A percentile compares a stretch with the other conserved stretches of the same genome.
Conservation (phyloP, 2,329 filamentous ascomycete genomes). For the Penicillium sp. region DNA sequence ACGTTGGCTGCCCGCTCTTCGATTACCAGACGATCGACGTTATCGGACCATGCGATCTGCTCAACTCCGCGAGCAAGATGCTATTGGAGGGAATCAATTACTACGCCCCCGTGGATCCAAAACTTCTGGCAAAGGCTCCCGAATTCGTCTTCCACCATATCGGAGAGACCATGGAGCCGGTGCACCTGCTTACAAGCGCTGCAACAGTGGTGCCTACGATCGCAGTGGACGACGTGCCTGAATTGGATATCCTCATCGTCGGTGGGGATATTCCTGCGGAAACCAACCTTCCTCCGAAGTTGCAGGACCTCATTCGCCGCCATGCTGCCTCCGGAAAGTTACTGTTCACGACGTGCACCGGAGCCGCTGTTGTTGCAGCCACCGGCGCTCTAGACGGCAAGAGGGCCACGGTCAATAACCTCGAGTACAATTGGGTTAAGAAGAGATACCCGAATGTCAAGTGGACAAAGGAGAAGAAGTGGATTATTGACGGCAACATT, state of each 20-base stretch:
- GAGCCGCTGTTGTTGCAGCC: slow-evolving; percentile 20
- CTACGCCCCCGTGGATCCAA: slow-evolving; percentile 3
- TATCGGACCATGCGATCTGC: slow-evolving; percentile 35
- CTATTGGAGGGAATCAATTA: slow-evolving; percentile 12
- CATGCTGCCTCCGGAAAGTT: slow-evolving; percentile 42
- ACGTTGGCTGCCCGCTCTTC: slow-evolving; percentile 32
- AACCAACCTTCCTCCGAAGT: neutral
- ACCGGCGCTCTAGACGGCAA: slow-evolving; percentile 48
- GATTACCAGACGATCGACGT: slow-evolving; percentile 40
- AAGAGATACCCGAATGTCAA: slow-evolving; percentile 44
- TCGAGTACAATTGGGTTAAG: slow-evolving; percentile 22
- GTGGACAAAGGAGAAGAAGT: slow-evolving; percentile 49
- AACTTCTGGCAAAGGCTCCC: slow-evolving; percentile 24
- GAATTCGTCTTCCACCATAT: slow-evolving; percentile 41
- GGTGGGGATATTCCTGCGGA: neutral
- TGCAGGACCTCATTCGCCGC: slow-evolving; percentile 32
- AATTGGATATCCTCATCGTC: slow-evolving; percentile 39
- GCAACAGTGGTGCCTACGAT: slow-evolving; percentile 32
- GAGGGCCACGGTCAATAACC: neutral
- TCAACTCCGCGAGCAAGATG: slow-evolving; percentile 29
- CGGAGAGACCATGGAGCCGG: slow-evolving; percentile 34
- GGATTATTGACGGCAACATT: slow-evolving; percentile 50
- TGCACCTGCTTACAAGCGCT: slow-evolving; percentile 23
- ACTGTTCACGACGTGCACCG: slow-evolving; percentile 25
- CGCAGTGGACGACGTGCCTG: slow-evolving; percentile 39